Evolutionary conservation across 2,329 filamentous ascomycete genomes (phyloP).

Genomic region (Xylaria sp.): DNA sequence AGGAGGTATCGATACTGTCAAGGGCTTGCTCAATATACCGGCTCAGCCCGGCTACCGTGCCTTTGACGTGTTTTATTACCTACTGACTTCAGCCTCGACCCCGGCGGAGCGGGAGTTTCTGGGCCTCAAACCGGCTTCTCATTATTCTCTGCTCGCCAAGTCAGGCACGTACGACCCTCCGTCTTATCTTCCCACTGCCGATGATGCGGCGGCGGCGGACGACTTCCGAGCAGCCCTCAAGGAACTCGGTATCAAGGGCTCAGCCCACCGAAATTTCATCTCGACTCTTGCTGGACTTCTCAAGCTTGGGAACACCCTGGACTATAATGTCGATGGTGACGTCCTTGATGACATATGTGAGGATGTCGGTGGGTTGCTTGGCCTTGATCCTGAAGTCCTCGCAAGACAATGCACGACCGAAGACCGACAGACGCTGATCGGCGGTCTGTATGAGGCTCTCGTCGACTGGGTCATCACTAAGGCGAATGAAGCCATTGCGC

Average conservation of each 20-base stretch:
- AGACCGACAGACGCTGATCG: slow-evolving; percentile 80
- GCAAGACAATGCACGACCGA: slow-evolving; percentile 78
- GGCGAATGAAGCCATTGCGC: slow-evolving; percentile 81
- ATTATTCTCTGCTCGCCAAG: slow-evolving; percentile 77
- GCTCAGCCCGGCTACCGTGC: slow-evolving; percentile 81
- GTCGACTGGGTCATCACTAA: slow-evolving; percentile 93
- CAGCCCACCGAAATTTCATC: slow-evolving; percentile 78
- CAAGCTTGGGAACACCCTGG: slow-evolving; percentile 88
- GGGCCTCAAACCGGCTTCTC: slow-evolving; percentile 73
- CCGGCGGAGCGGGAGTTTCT: slow-evolving; percentile 88
- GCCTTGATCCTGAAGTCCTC: slow-evolving; percentile 83
- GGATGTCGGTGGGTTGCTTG: slow-evolving; percentile 84
- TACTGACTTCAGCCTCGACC: slow-evolving; percentile 88
- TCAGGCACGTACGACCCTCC: slow-evolving; percentile 87
- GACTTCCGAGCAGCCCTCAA: slow-evolving; percentile 88
- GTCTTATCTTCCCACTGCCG: slow-evolving; percentile 85
- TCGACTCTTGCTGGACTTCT: slow-evolving; percentile 83
- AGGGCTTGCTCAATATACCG: slow-evolving; percentile 80
- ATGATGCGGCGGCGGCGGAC: slow-evolving; percentile 89
- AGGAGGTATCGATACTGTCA: slow-evolving; percentile 81
- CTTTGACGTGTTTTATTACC: slow-evolving; percentile 97
- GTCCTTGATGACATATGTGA: slow-evolving; percentile 84
- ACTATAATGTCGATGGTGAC: slow-evolving; percentile 83
- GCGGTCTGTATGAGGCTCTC: slow-evolving; percentile 87
- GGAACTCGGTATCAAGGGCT: slow-evolving; percentile 90